phyloP scores from a whole-genome alignment of 768 basidiomycete genomes.

The Psilocybe cubensis region DNA sequence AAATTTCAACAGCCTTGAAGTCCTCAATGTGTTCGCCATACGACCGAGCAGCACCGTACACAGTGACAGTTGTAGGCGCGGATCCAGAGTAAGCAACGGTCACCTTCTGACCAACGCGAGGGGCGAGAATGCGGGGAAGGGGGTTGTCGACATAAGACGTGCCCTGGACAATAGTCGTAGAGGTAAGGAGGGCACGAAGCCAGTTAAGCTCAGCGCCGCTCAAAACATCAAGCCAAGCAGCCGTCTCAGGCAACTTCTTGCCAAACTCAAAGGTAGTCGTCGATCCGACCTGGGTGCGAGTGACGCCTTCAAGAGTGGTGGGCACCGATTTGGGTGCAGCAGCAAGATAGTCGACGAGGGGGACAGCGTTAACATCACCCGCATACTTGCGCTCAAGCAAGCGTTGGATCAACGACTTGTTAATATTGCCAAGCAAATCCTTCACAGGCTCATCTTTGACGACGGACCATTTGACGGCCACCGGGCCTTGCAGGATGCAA shows the following conservation, averaged over 20 bases:
- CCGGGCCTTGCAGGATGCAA: slow-evolving; percentile 96
- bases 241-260: slow-evolving; percentile 54
- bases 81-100: slow-evolving; percentile 56
- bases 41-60: slow-evolving; percentile 83
- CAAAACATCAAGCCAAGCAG: slow-evolving; percentile 82
- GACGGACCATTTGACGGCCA: slow-evolving; percentile 87
- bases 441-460: slow-evolving; percentile 94
- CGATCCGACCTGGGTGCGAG: slow-evolving; percentile 43
- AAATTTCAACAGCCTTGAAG: slow-evolving; percentile 86
- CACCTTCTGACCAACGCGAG: slow-evolving; percentile 79
- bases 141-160: slow-evolving; percentile 87
- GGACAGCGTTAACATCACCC: slow-evolving; percentile 76
- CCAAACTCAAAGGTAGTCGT: slow-evolving; percentile 56
- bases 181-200: slow-evolving; percentile 84
- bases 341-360: slow-evolving; percentile 83
- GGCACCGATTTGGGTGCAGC: slow-evolving; percentile 39
- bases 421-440: slow-evolving; percentile 89
- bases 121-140: slow-evolving; percentile 82
- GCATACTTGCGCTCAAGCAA: slow-evolving; percentile 79
- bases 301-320: slow-evolving; percentile 42
- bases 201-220: slow-evolving; percentile 84
- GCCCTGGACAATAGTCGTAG: slow-evolving; percentile 86
- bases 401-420: slow-evolving; percentile 73
- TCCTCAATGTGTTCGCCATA: slow-evolving; percentile 68
- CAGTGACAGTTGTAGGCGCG: slow-evolving; percentile 56